Conservation (phyloP, 2,329 filamentous ascomycete species). For the Epichloe uncinata region DNA sequence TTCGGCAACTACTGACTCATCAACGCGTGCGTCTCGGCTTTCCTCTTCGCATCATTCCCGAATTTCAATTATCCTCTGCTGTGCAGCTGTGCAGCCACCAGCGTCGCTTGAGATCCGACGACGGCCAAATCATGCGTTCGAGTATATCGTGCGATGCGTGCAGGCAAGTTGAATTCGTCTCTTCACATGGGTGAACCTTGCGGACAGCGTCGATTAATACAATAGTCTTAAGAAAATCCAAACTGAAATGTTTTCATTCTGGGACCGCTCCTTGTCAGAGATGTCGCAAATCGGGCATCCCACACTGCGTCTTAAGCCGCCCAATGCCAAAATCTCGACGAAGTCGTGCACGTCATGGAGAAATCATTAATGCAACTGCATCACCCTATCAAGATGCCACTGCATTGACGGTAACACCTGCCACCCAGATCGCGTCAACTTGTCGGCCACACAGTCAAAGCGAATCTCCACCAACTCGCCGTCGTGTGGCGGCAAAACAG, state of each 20-base stretch:
- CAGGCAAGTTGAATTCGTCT: constrained; percentile 12
- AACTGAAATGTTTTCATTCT: constrained; percentile 21
- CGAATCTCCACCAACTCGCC: neutral
- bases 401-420: neutral
- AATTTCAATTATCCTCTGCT: neutral
- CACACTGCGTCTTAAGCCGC: constrained; percentile 15
- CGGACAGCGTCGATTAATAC: too few species aligned
- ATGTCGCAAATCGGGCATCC: constrained; percentile 15
- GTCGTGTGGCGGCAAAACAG: neutral
- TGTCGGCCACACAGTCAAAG: neutral
- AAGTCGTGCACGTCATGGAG: constrained; percentile 1
- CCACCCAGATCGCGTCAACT: neutral
- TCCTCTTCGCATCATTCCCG: neutral
- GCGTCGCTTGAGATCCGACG: neutral
- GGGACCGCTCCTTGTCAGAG: constrained; percentile 19
- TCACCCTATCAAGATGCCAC: neutral
- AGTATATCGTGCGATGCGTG: constrained; percentile 23
- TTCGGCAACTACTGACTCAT: too few species aligned
- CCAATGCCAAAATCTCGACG: constrained; percentile 6
- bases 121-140: constrained; percentile 16
- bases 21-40: neutral
- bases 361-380: neutral
- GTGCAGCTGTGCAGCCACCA: neutral
- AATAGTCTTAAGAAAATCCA: constrained; percentile 15
- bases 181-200: neutral